Evolutionary conservation across 371 early-diverging fungal genomes (phyloP).

Genomic region (Agmasoma carcini): DNA sequence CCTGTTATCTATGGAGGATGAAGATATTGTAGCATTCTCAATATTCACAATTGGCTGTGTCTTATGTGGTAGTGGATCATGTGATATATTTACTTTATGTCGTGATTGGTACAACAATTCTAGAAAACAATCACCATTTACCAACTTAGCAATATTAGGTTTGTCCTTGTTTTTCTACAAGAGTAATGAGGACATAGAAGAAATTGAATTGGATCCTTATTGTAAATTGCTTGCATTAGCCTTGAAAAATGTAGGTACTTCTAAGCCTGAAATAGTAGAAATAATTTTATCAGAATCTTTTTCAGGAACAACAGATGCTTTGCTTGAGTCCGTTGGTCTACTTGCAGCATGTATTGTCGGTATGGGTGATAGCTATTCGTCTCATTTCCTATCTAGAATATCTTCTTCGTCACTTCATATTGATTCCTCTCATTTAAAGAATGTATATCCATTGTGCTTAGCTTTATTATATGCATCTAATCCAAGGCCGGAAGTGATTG

Average conservation of each 20-base stretch:
- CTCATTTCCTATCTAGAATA: constrained; percentile 43
- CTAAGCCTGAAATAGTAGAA: constrained; percentile 42
- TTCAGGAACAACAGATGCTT: constrained; percentile 34
- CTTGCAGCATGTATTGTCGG: constrained; percentile 41
- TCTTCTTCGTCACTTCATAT: constrained; percentile 41
- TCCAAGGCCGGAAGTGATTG: constrained; percentile 71
- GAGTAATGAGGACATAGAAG: constrained; percentile 21
- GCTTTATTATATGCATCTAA: constrained; percentile 83
- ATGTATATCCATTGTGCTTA: constrained; percentile 70
- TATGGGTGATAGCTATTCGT: constrained; percentile 43
- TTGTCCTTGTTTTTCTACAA: constrained; percentile 43
- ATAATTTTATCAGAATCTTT: constrained; percentile 43
- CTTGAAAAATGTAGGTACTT: constrained; percentile 38
- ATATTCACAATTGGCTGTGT: constrained; percentile 40
- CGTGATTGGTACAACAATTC: constrained; percentile 33
- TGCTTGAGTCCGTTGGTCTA: constrained; percentile 36
- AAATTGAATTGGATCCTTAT: constrained; percentile 8
- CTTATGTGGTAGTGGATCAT: constrained; percentile 29
- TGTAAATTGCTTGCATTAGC: constrained; percentile 29
- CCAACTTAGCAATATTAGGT: constrained; percentile 43
- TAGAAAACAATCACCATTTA: constrained; percentile 20
- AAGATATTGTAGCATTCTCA: constrained; percentile 36
- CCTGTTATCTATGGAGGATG: constrained; percentile 19
- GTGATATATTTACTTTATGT: constrained; percentile 34
- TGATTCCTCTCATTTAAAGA: constrained; percentile 35